Evolutionary conservation across 768 basidiomycete genomes (phyloP).

Genomic region (Tulasnella sp.): DNA sequence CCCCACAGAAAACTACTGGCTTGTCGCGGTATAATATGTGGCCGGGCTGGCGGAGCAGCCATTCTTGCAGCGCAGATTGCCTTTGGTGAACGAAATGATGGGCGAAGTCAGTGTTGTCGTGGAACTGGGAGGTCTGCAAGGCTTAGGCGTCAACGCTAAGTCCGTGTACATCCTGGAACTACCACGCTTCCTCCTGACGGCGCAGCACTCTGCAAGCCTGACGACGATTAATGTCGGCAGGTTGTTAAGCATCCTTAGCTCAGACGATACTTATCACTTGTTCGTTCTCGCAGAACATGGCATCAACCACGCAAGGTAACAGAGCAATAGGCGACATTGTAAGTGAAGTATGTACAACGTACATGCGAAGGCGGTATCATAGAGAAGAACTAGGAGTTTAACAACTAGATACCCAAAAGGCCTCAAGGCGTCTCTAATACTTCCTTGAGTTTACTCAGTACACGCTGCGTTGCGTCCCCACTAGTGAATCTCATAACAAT

Average conservation of each 20-base stretch:
- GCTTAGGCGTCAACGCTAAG: neutral
- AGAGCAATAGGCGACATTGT: neutral
- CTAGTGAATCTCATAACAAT: neutral
- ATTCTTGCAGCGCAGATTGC: conserved; percentile 7
- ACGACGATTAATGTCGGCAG: neutral
- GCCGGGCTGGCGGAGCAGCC: conserved; percentile 24
- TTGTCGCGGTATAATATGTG: conserved; percentile 19
- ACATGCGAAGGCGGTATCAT: neutral
- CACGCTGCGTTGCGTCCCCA: neutral
- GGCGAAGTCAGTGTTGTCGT: conserved; percentile 2
- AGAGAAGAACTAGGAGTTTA: neutral
- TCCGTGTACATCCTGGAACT: neutral
- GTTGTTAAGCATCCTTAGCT: neutral
- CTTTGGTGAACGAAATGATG: neutral
- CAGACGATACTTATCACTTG: neutral
- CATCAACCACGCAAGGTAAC: neutral
- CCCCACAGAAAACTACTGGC: conserved; percentile 37
- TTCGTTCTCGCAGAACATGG: neutral
- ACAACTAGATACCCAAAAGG: neutral
- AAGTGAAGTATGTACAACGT: neutral
- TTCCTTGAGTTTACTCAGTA: neutral
- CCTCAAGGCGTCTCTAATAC: neutral
- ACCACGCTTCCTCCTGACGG: conserved; percentile 1
- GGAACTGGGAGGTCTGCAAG: neutral
- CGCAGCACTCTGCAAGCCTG: neutral